A percentile compares a stretch with the other conserved stretches of the same genome.
Evolutionary conservation across 2,329 filamentous ascomycete genomes (phyloP).

Genomic region (Cercospora janseana): DNA sequence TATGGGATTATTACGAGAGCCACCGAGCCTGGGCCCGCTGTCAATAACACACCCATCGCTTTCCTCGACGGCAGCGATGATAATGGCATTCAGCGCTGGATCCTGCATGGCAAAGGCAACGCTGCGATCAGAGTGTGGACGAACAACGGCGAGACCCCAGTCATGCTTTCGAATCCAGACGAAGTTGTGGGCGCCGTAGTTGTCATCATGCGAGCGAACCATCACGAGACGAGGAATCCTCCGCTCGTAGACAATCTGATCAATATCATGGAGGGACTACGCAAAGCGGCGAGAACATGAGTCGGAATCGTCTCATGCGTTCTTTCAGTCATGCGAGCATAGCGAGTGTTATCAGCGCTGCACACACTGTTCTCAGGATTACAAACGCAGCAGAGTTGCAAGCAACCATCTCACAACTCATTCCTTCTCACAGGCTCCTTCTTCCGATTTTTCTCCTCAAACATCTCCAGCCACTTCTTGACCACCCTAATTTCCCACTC

Average conservation of each 20-base stretch:
- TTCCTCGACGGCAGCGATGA: conserved; percentile 59
- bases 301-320: background rate
- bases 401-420: background rate
- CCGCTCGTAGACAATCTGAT: conserved; percentile 67
- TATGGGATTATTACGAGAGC: conserved; percentile 57
- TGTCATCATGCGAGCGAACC: conserved; percentile 55
- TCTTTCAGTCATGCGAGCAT: too few species aligned
- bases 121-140: conserved; percentile 34
- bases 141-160: conserved; percentile 23
- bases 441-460: conserved; percentile 9
- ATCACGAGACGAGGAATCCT: conserved; percentile 47
- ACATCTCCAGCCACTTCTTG: conserved; percentile 58
- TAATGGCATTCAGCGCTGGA: conserved; percentile 47
- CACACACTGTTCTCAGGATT: background rate
- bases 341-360: background rate
- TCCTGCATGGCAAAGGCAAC: conserved; percentile 36
- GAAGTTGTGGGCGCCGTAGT: conserved; percentile 60
- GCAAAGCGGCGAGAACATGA: conserved; percentile 37
- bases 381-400: background rate
- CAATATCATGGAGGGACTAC: conserved; percentile 60
- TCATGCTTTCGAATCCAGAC: conserved; percentile 54
- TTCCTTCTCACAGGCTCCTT: background rate
- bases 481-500: conserved; percentile 61
- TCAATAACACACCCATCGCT: conserved; percentile 39
- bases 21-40: conserved; percentile 44